phyloP scores from a whole-genome alignment of 768 basidiomycete species.

The Termitomyces sp. region DNA sequence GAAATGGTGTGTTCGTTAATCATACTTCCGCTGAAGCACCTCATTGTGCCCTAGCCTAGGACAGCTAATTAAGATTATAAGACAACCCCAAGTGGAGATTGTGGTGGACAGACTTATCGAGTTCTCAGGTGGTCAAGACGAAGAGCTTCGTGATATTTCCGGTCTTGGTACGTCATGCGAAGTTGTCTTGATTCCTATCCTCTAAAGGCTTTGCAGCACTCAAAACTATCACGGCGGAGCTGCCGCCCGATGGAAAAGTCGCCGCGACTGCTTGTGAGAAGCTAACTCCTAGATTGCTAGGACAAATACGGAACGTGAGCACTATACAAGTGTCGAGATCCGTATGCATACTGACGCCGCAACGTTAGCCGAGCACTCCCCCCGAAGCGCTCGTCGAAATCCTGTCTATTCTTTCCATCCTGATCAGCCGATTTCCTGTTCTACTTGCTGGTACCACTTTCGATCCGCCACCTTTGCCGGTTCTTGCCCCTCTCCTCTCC shows the following conservation, averaged over 20 bases:
- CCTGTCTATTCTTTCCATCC: constrained; percentile 80
- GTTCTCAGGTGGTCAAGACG: constrained; percentile 82
- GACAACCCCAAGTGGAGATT: constrained; percentile 74
- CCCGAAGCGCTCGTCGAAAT: constrained; percentile 83
- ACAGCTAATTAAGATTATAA: constrained; percentile 85
- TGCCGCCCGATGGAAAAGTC: constrained; percentile 78
- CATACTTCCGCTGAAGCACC: not conserved
- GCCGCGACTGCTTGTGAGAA: constrained; percentile 77
- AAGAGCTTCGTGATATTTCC: constrained; percentile 92
- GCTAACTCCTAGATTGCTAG: constrained; percentile 78
- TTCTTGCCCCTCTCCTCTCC: constrained; percentile 67
- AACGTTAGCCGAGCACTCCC: constrained; percentile 52
- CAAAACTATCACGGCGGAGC: constrained; percentile 91
- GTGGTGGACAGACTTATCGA: constrained; percentile 89
- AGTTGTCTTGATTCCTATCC: not conserved
- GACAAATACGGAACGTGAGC: constrained; percentile 71
- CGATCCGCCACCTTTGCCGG: constrained; percentile 54
- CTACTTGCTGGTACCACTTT: constrained; percentile 53
- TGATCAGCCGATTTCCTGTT: constrained; percentile 79
- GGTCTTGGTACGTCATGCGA: constrained; percentile 61
- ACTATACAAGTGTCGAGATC: not conserved
- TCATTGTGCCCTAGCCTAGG: constrained; percentile 56
- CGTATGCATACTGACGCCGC: not conserved
- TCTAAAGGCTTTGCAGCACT: constrained; percentile 49
- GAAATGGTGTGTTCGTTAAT: constrained; percentile 61